phyloP scores from a whole-genome alignment of 2,329 filamentous ascomycete genomes.

The Raffaelea deltoideospora region DNA sequence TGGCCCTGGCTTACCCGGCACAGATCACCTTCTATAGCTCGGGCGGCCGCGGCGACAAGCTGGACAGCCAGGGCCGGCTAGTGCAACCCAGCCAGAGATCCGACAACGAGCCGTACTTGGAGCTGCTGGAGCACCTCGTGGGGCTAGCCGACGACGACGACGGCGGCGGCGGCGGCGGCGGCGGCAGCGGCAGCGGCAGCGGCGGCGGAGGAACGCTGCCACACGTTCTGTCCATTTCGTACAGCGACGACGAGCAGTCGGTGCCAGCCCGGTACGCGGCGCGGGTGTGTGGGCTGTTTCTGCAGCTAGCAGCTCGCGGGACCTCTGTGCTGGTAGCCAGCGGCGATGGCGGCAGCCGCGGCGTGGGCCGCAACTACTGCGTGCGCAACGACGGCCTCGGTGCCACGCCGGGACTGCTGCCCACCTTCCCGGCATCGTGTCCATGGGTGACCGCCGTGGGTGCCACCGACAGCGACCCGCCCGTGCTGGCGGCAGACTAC shows the following conservation, averaged over 20 bases:
- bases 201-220: too few relatives aligned
- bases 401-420: conserved; percentile 37
- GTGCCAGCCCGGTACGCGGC: conserved; percentile 36
- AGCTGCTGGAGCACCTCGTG: conserved; percentile 36
- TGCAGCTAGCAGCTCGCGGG: conserved; percentile 36
- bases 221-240: conserved; percentile 41
- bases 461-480: conserved; percentile 24
- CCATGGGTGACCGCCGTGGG: conserved; percentile 55
- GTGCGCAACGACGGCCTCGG: conserved; percentile 42
- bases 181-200: too few relatives aligned
- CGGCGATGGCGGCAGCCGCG: conserved; percentile 34
- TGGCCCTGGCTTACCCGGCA: conserved; percentile 28
- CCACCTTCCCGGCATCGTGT: conserved; percentile 51
- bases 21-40: conserved; percentile 28
- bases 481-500: conserved; percentile 23
- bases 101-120: conserved; percentile 42
- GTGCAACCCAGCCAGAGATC: conserved; percentile 9
- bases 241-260: conserved; percentile 41
- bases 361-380: conserved; percentile 33
- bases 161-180: too few relatives aligned
- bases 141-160: conserved; percentile 22
- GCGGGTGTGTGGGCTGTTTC: conserved; percentile 36
- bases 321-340: conserved; percentile 33
- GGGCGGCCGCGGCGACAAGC: conserved; percentile 26
- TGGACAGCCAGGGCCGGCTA: conserved; percentile 22